Base-by-base conservation (phyloP, 345 rosid species). In the Linum lewisii region DNA sequence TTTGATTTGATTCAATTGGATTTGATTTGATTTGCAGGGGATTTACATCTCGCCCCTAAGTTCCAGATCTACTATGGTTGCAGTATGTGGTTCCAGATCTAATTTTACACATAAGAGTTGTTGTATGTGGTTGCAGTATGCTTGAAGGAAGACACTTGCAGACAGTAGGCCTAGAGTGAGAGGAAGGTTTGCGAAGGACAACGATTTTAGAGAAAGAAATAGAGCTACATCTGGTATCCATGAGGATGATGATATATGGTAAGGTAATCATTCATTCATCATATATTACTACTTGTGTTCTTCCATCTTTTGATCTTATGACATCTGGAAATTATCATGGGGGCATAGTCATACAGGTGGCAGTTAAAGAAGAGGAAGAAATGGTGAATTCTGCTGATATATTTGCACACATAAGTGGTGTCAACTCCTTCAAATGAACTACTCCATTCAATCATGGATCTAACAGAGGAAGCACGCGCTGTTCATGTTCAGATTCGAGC, bases 141-240 rank as follows among this genome's bases (percentile, higher is more conserved):
- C 95, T 2, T 93, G 99, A 75, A 77, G 97, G 60, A 93, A 93
- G 74, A 85, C 88, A 38, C 77, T 93, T 47, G 99, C 97, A 29
- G 95, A 93, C 63, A 93, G 95, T 75, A 71, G 95, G 52, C 99
- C 97, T 18, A 76, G 97, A 69, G 95, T 93, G 0, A 74, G 95
- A 64, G 97, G 99, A 72, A 79, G 99, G 69, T 93, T 93, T 62
- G 99, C 99, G 0, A 93, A 82, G 75, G 88, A 88, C 44, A 88
- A 91, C 50, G 95, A 88, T 4, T 84, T 79, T 22, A 81, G 85
- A 55, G 93, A 88, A 36, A 76, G 61, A 54, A 69, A 56, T 10
- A 76, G 82, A 61, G 75, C 75, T 55, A 68, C 69, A 72, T 76
- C 59, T 69, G n/a, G 86, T 69, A 77, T 71, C 55, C 94, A 77